Conservation (phyloP, 2,329 filamentous ascomycete genomes). For the Aspergillus vadensis region DNA sequence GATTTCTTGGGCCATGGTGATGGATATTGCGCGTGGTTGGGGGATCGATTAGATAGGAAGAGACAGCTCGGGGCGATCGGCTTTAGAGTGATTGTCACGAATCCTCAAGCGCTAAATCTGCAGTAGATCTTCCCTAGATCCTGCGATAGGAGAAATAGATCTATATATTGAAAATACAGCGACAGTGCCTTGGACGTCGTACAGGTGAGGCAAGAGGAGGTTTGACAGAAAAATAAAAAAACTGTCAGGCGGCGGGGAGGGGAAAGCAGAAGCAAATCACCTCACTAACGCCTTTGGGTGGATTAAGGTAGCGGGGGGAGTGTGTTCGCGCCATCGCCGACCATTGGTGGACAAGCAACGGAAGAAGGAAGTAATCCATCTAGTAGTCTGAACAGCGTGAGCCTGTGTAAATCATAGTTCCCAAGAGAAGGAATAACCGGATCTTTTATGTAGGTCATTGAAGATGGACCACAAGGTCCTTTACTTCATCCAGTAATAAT, state of each 20-base stretch:
- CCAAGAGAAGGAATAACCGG: neutral
- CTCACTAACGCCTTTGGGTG: slow-evolving; percentile 1
- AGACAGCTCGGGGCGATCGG: slow-evolving; percentile 1
- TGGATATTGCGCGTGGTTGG: slow-evolving; percentile 3
- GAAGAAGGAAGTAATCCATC: neutral
- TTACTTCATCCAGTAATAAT: too few relatives aligned
- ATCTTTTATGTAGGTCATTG: too few relatives aligned
- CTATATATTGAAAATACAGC: neutral
- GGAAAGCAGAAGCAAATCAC: slow-evolving; percentile 1
- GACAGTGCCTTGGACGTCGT: neutral
- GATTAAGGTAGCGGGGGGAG: slow-evolving; percentile 11
- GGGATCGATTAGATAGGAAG: slow-evolving; percentile 1
- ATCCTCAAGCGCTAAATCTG: neutral
- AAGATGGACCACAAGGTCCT: too few relatives aligned
- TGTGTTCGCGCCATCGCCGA: slow-evolving; percentile 9
- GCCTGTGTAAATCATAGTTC: too few relatives aligned
- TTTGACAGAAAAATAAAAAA: slow-evolving; percentile 5
- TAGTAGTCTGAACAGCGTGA: too few relatives aligned
- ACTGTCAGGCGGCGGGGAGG: slow-evolving; percentile 4
- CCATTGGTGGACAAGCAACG: slow-evolving; percentile 3
- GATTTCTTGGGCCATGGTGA: slow-evolving; percentile 29
- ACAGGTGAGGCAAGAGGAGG: neutral
- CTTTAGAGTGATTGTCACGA: neutral
- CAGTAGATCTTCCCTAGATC: neutral
- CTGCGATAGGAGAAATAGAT: neutral